These are phyloP conservation scores for Herpetomonas muscarum DNA, from an alignment of 208 protist species.

Conservation along the genomic window DNA sequence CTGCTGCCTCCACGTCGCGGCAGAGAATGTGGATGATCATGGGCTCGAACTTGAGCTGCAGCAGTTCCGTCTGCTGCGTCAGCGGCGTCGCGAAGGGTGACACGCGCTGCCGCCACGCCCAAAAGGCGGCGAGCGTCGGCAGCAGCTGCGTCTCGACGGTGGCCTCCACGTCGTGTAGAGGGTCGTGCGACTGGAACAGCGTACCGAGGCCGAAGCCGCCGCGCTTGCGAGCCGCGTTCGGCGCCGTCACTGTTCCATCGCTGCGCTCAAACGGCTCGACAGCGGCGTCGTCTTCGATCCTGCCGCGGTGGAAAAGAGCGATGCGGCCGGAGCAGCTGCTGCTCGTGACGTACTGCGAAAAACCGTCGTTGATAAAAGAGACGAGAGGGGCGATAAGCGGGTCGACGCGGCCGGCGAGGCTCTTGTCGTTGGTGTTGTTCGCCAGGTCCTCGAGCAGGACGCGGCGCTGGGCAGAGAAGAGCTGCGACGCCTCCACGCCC, in stretches of 20 bases:
- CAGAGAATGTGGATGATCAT: conserved; percentile 83
- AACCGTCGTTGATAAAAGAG: conserved; percentile 44
- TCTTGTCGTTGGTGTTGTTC: conserved; percentile 66
- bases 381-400: conserved; percentile 46
- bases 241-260: not conserved
- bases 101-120: conserved; percentile 31
- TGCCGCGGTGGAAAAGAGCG: conserved; percentile 69
- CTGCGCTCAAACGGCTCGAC: not conserved
- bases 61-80: conserved; percentile 40
- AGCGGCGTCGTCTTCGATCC: conserved; percentile 5
- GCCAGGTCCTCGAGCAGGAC: conserved; percentile 49
- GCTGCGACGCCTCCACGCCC: conserved; percentile 31
- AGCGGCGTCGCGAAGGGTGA: conserved; percentile 7
- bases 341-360: conserved; percentile 69
- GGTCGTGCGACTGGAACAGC: conserved; percentile 74
- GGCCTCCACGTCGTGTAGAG: conserved; percentile 21
- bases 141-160: conserved; percentile 19
- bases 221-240: conserved; percentile 42
- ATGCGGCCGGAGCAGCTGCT: conserved; percentile 73
- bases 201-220: conserved; percentile 55
- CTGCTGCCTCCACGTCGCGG: conserved; percentile 44
- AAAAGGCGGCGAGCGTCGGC: conserved; percentile 38
- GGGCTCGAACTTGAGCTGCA: conserved; percentile 84
- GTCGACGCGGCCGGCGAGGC: conserved; percentile 69
- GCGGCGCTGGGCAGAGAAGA: conserved; percentile 30